A percentile compares a stretch with the other conserved stretches of the same genome.
phyloP scores from a whole-genome alignment of 257 asterid species.

The Solanum bulbocastanum region DNA sequence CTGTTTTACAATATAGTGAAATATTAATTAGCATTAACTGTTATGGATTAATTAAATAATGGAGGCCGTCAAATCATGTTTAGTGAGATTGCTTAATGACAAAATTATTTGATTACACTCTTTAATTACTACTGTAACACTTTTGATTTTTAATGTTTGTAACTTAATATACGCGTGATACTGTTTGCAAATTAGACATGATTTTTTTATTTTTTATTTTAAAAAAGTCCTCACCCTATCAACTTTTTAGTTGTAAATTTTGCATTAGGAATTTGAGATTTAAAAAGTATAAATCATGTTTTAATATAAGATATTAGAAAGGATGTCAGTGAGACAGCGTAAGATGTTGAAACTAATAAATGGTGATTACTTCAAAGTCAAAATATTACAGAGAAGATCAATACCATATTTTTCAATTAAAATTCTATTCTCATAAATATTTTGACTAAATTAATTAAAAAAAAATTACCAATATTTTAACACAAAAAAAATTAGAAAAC shows the following conservation, averaged over 20 bases:
- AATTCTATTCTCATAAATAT: too few relatives aligned
- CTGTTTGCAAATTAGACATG: neutral
- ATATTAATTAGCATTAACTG: neutral
- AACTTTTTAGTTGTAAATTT: neutral
- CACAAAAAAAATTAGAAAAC: too few relatives aligned
- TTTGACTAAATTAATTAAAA: too few relatives aligned
- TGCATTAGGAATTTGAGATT: neutral
- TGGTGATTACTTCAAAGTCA: neutral
- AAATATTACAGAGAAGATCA: neutral
- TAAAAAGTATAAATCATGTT: neutral
- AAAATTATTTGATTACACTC: neutral
- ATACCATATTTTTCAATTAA: neutral
- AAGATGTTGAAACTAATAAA: neutral
- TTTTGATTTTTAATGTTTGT: neutral
- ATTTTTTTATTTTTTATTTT: neutral
- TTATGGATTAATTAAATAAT: neutral
- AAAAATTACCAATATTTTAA: too few relatives aligned
- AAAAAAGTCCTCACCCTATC: neutral
- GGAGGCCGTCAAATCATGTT: neutral
- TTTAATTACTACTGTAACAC: neutral
- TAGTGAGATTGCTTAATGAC: neutral
- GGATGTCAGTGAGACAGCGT: neutral
- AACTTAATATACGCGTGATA: neutral
- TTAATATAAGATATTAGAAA: neutral
- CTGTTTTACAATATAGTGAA: neutral